Evolutionary conservation across 805 yeast genomes (phyloP).

Genomic region (Yarrowia sp.): DNA sequence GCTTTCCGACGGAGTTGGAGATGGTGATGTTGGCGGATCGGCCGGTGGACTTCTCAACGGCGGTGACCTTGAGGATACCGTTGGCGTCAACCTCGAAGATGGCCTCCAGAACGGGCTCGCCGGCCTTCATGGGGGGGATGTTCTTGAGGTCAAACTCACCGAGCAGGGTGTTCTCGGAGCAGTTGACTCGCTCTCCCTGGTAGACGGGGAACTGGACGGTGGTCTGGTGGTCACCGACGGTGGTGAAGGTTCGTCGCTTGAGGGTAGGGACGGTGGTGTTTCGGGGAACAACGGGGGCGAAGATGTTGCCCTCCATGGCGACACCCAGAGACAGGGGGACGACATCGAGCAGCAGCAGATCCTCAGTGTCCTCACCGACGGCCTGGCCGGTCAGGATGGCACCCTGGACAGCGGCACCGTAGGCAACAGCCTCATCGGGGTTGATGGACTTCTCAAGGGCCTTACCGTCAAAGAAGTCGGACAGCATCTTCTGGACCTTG

Average conservation of each 20-base stretch:
- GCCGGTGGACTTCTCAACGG: conserved; percentile 98
- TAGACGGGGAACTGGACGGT: conserved; percentile 98
- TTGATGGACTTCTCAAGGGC: conserved; percentile 94
- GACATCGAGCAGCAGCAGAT: conserved; percentile 93
- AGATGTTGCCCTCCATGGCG: conserved; percentile 99
- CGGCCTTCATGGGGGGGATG: conserved; percentile 98
- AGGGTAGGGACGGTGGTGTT: conserved; percentile 99
- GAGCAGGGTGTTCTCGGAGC: conserved; percentile 94
- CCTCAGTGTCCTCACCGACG: conserved; percentile 90
- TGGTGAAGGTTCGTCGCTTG: conserved; percentile 98
- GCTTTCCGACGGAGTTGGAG: conserved; percentile 99
- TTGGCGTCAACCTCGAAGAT: conserved; percentile 99
- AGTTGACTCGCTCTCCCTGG: conserved; percentile 99
- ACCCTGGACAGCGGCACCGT: conserved; percentile 99
- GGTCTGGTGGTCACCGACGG: conserved; percentile 98
- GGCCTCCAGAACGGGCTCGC: conserved; percentile 99
- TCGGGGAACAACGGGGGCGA: conserved; percentile 99
- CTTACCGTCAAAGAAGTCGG: conserved; percentile 96
- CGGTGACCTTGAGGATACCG: conserved; percentile 99
- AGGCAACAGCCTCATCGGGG: conserved; percentile 99
- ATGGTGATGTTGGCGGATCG: conserved; percentile 97
- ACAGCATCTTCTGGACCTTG: conserved; percentile 92
- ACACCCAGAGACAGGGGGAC: conserved; percentile 99
- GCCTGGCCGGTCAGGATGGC: conserved; percentile 96
- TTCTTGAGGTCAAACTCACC: conserved; percentile 99